Base-by-base conservation (phyloP, 495 filamentous ascomycete genomes). In the Hyphodiscus hymeniophilus region DNA sequence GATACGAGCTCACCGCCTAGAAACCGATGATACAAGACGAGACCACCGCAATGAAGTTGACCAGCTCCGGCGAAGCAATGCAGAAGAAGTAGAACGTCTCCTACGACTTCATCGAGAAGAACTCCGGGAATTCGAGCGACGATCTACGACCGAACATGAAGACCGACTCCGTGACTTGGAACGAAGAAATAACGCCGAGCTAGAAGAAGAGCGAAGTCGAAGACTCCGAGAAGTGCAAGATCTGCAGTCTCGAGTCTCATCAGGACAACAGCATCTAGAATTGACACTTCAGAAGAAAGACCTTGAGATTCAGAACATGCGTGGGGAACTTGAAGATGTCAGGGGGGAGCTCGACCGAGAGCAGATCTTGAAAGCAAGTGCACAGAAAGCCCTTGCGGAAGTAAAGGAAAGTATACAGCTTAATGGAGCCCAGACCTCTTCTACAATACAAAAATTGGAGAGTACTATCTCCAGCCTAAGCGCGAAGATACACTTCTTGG, bases 401-500 rank as follows among this genome's bases (percentile, higher is more conserved):
- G 13, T 72, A 16, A 80, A 73, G 44, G 60, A 66, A 17, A 70
- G 68, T 18, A 64, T 88, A 7, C 70, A 77, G 47, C 69, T 74
- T 11, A 80, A 83, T 40, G 61, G 90, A n/a, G 68, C 77, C 20
- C 80, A 85, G 17, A 70, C 74, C 32, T 74, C 77, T 28, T 72
- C 72, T 23, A 79, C 78, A n/a, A 74, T 74, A 42, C 65, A 81
- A 28, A 75, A 74, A 0, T 63, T 96, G 16, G 89, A 95, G 49
- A 80, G 79, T 2, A 78, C 83, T 3, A 80, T 82, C 31, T 78
- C 81, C 39, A 82, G 82, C 8, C 75, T 94, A 32, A 80, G 81
- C 51, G 82, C 82, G 3, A 80, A 85, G 38, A 85, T 92, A 45
- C 82, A 92, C 47, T 89, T 90, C 59, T 77, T 96, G 16, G 88